A percentile compares a stretch with the other conserved stretches of the same genome.
Evolutionary conservation across 352 stramenopile species (phyloP).

Genomic region (Phytopythium sindhum): DNA sequence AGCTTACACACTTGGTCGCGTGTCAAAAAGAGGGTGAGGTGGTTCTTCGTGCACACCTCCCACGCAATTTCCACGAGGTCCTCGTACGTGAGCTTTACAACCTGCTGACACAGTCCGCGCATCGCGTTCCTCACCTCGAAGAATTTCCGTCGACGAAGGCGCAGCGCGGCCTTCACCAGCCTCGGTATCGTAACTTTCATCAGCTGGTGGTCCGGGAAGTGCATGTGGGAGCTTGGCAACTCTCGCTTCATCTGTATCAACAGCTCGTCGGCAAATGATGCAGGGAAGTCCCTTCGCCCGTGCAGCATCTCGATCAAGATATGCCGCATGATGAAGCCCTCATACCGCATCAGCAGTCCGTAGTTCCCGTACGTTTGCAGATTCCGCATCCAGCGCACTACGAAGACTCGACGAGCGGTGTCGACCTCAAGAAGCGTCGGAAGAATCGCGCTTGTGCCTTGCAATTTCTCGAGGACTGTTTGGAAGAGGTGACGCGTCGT

Average conservation of each 20-base stretch:
- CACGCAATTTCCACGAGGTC: constrained; percentile 39
- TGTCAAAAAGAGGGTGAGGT: constrained; percentile 11
- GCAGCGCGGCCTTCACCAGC: constrained; percentile 29
- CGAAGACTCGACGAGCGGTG: constrained; percentile 31
- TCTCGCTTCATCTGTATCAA: constrained; percentile 47
- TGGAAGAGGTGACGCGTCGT: constrained; percentile 39
- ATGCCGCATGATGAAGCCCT: constrained; percentile 35
- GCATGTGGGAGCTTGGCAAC: constrained; percentile 35
- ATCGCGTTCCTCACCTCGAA: constrained; percentile 47
- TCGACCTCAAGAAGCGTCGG: constrained; percentile 43
- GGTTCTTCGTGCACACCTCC: constrained; percentile 35
- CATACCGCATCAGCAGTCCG: constrained; percentile 53
- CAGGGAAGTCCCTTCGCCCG: constrained; percentile 7
- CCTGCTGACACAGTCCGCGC: constrained; percentile 28
- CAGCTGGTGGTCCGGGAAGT: constrained; percentile 40
- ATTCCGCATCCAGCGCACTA: constrained; percentile 34
- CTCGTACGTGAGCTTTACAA: constrained; percentile 40
- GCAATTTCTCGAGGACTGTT: constrained; percentile 30
- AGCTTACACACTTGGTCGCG: constrained; percentile 5
- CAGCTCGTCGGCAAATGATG: constrained; percentile 15
- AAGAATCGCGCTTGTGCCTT: constrained; percentile 30
- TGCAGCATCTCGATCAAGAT: constrained; percentile 9
- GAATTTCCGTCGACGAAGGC: constrained; percentile 34
- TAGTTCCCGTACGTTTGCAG: constrained; percentile 27
- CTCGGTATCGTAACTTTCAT: constrained; percentile 33